Evolutionary conservation across 805 yeast genomes (phyloP).

Genomic region (Candida silvatica): DNA sequence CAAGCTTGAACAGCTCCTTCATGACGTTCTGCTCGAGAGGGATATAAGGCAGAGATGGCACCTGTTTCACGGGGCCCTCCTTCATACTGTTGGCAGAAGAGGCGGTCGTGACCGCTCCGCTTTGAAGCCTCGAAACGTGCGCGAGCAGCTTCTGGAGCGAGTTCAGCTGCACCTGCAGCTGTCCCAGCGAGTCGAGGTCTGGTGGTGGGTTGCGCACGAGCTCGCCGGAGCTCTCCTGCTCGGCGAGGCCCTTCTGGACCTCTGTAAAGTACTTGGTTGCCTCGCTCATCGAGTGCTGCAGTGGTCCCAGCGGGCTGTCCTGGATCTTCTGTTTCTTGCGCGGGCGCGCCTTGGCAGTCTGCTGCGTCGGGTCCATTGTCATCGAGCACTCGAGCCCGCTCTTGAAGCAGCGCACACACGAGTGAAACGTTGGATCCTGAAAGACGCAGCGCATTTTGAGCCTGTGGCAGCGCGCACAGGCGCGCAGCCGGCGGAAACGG

Average conservation of each 20-base stretch:
- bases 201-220: not conserved
- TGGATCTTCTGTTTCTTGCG: slow-evolving; percentile 21
- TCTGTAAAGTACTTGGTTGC: slow-evolving; percentile 16
- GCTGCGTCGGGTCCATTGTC: slow-evolving; percentile 41
- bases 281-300: slow-evolving; percentile 20
- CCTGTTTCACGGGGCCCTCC: slow-evolving; percentile 25
- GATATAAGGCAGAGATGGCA: slow-evolving; percentile 27
- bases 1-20: slow-evolving; percentile 29
- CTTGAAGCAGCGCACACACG: slow-evolving; percentile 38
- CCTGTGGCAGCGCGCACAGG: slow-evolving; percentile 49
- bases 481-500: slow-evolving; percentile 38
- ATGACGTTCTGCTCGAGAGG: slow-evolving; percentile 28
- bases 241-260: slow-evolving; percentile 9
- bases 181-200: slow-evolving; percentile 7
- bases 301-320: slow-evolving; percentile 17
- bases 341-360: slow-evolving; percentile 29
- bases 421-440: slow-evolving; percentile 33
- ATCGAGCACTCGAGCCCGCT: slow-evolving; percentile 38
- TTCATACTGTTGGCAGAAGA: slow-evolving; percentile 26
- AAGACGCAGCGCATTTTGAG: slow-evolving; percentile 44
- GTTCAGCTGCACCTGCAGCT: slow-evolving; percentile 21
- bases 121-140: slow-evolving; percentile 14
- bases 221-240: not conserved
- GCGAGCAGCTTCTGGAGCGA: slow-evolving; percentile 24
- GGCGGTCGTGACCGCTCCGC: slow-evolving; percentile 2